Base-by-base conservation (phyloP, 1,139 yeast genomes). In the Hemisphaericaspora xylofermentans region DNA sequence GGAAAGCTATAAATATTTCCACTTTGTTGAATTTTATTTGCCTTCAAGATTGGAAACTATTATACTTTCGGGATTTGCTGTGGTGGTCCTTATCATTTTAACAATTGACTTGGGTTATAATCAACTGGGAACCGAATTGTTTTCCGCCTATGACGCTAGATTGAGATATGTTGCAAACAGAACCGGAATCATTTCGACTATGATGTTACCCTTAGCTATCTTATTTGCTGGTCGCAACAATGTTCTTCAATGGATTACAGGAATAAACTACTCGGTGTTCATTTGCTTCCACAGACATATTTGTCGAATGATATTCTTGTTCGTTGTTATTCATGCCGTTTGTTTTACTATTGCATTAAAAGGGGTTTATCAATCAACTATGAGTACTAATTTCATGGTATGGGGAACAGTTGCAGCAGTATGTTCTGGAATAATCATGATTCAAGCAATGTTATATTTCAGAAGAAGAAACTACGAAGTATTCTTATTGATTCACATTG, bases 401-500 rank as follows among this genome's bases (percentile, higher is more conserved):
- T 74, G 76, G 63, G 93, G 93, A 35, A 60, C 70, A 38, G 64
- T 67, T 28, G 77, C 80, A 1, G 45, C 66, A 2, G 54, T 69
- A 29, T 50, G 71, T 21, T 65, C 67, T 12, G 52, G 63, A 8
- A 33, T 74, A 2, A 57, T 80, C 40, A 46, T 69, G 30, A 51
- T 74, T 35, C 73, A 75, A 35, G 84, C 88, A 0, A 57, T 64
- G 44, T 71, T 77, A 43, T 55, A 64, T 12, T 54, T 86, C 45
- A 72, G 95, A 56, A 73, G 75, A 41, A 56, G 61, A 43, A 66
- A 68, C 52, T 88, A 88, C 57, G 95, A 88, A 52, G 34, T 74
- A 3, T 88, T 88, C 58, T 59, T 84, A 25, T 48, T 68, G 18
- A 38, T 71, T n/a, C 96, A 88, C 57, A 72, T 85, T 22, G 35